A percentile compares a stretch with the other conserved stretches of the same genome.
Evolutionary conservation across 169 alveolate species (phyloP).

Genomic region (Ichthyophthirius multifiliis): DNA sequence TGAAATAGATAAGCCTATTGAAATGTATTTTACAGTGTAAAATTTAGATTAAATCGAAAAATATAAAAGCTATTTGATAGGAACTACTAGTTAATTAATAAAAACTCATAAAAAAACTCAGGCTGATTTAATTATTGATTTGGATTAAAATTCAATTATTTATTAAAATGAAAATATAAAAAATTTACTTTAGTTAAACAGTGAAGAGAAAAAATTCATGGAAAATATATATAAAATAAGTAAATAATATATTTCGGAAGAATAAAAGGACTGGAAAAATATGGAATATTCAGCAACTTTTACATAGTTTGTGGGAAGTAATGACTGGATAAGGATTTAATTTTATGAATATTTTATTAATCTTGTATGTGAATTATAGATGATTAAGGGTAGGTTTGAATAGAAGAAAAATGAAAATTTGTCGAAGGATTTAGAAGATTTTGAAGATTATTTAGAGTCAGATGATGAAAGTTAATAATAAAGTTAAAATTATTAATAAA

Average conservation of each 20-base stretch:
- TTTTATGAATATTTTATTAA: constrained; percentile 1
- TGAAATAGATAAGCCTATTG: constrained; percentile 18
- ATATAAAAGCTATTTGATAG: constrained; percentile 52
- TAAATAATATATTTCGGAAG: background rate
- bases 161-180: constrained; percentile 17
- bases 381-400: too few relatives aligned
- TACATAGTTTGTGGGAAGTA: background rate
- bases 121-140: constrained; percentile 60
- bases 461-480: background rate
- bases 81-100: constrained; percentile 65
- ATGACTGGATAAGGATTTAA: constrained; percentile 8
- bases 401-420: too few relatives aligned
- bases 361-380: background rate
- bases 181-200: constrained; percentile 2
- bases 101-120: constrained; percentile 44
- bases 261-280: background rate
- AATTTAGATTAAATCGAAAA: constrained; percentile 51
- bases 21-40: constrained; percentile 47
- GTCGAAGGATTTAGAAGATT: too few relatives aligned
- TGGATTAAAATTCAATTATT: constrained; percentile 52
- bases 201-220: constrained; percentile 36
- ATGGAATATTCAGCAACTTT: background rate
- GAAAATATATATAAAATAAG: background rate
- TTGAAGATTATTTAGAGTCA: too few relatives aligned
- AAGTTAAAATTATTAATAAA: background rate